Evolutionary conservation across 768 basidiomycete species (phyloP), one percentile per base, ranked within the genome.

Genomic region (Tylopilus rubrobrunneus): DNA sequence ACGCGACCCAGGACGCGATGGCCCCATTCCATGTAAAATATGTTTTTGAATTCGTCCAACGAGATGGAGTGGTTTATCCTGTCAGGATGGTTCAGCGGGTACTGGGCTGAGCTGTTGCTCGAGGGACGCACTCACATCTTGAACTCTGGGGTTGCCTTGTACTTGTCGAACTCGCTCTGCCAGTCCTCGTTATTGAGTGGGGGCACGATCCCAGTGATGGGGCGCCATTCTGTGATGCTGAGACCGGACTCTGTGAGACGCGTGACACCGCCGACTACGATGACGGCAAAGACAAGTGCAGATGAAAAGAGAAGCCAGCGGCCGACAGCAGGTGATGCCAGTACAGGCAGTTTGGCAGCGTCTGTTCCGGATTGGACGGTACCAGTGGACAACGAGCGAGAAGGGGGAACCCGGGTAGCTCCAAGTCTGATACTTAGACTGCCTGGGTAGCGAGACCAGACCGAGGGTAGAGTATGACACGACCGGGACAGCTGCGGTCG

Each of bases 11-110:
- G 84, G 49, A 96, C 74, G 41, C 97, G 89, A 72, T 99, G 97
- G 6, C 83, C 82, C 92, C 94, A 99, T 79, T 99, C 97, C 96
- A 94, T 95, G 73, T 87, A 89, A 72, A 94, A 99, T 55, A 99
- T 98, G 56, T 81, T 80, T 71, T 99, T 98, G 77, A 99, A 99
- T 64, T 98, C 89, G 28, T 85, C 78, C 52, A 98, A 72, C 29
- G 85, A 83, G 52, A 97, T 94, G 10, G 86, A 83, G 55, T 91
- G 87, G 69, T 99, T 99, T 57, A 94, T 73, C 65, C 95, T 98
- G 65, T 51, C 25, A 27, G 23, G 36, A 41, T 25, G 21, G 33
- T 46, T 51, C 25, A 56, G 34, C 9, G 48, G 14, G 21, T 10
- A 45, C 45, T 34, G 41, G 11, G 36, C 17, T 34, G 46, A 9